Percentiles rank a stretch among this genome's conserved stretches.
Conservation (phyloP, 129 eudicot genomes). For the Helianthus tuberosus region DNA sequence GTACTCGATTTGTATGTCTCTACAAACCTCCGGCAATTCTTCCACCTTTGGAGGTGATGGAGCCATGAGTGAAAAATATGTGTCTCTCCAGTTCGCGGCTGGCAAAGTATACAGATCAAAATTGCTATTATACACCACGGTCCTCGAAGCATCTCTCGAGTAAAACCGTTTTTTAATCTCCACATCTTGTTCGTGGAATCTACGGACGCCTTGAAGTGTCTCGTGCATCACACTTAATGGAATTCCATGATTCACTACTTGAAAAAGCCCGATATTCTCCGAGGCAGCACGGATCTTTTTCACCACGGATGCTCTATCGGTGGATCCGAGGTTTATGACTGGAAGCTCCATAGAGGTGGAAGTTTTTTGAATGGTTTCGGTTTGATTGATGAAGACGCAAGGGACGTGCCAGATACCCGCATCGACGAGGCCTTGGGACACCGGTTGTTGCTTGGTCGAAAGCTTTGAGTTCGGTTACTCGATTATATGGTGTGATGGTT, state of each 20-base stretch:
- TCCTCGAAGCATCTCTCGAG: slow-evolving; percentile 29
- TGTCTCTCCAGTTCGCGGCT: slow-evolving; percentile 28
- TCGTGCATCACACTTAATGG: slow-evolving; percentile 43
- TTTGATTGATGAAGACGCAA: slow-evolving; percentile 40
- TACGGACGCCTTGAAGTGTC: slow-evolving; percentile 33
- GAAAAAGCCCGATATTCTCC: slow-evolving; percentile 52
- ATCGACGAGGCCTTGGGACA: slow-evolving; percentile 57
- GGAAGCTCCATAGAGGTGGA: slow-evolving; percentile 36
- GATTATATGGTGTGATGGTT: too few species aligned
- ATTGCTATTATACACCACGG: slow-evolving; percentile 47
- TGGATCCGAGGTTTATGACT: slow-evolving; percentile 34
- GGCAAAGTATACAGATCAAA: slow-evolving; percentile 21
- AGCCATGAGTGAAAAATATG: slow-evolving; percentile 15
- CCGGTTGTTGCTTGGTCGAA: slow-evolving; percentile 56
- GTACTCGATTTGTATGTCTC: slow-evolving; percentile 51
- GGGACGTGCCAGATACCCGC: slow-evolving; percentile 46
- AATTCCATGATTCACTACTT: slow-evolving; percentile 58
- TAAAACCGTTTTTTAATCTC: slow-evolving; percentile 17
- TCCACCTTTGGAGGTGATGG: slow-evolving; percentile 23
- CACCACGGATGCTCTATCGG: slow-evolving; percentile 25
- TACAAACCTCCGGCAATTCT: slow-evolving; percentile 39
- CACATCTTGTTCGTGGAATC: slow-evolving; percentile 27
- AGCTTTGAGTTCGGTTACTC: slow-evolving; percentile 22
- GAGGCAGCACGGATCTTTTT: slow-evolving; percentile 34
- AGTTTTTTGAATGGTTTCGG: slow-evolving; percentile 35